These are phyloP conservation scores for Fomitopsis betulina DNA, from an alignment of 1,284 basidiomycete genomes.

Conservation along the genomic window DNA sequence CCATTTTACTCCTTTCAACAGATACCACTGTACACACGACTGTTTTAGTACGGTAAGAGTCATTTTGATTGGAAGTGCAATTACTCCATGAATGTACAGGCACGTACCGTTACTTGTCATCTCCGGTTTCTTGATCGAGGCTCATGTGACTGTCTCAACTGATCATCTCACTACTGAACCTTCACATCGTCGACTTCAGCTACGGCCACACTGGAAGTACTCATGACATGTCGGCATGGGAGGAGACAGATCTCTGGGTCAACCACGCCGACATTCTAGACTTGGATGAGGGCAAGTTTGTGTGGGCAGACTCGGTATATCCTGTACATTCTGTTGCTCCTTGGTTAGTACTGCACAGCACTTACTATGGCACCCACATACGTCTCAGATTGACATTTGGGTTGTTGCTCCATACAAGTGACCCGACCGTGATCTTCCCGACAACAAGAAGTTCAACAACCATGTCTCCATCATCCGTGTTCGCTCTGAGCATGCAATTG, in stretches of 20 bases:
- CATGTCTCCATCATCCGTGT: not conserved
- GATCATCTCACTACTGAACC: not conserved
- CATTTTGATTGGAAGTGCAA: not conserved
- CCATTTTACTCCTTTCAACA: too few relatives aligned
- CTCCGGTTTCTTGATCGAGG: too few relatives aligned
- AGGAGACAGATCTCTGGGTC: not conserved
- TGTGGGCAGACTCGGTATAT: not conserved
- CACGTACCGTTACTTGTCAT: not conserved
- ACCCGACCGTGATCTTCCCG: not conserved
- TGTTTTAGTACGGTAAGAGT: not conserved
- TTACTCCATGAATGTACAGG: not conserved
- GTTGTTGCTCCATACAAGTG: not conserved
- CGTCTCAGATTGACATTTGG: not conserved
- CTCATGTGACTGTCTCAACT: not conserved
- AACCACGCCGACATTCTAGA: not conserved
- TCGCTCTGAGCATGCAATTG: not conserved
- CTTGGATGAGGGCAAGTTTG: not conserved
- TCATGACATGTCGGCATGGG: not conserved
- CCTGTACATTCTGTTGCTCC: not conserved
- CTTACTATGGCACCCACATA: too few relatives aligned
- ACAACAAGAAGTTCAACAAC: not conserved
- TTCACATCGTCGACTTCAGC: not conserved
- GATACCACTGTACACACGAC: not conserved
- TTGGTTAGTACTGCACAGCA: not conserved
- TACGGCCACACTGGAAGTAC: not conserved